Evolutionary conservation across 331 rosid species (phyloP).

Genomic region (Ulmus americana): DNA sequence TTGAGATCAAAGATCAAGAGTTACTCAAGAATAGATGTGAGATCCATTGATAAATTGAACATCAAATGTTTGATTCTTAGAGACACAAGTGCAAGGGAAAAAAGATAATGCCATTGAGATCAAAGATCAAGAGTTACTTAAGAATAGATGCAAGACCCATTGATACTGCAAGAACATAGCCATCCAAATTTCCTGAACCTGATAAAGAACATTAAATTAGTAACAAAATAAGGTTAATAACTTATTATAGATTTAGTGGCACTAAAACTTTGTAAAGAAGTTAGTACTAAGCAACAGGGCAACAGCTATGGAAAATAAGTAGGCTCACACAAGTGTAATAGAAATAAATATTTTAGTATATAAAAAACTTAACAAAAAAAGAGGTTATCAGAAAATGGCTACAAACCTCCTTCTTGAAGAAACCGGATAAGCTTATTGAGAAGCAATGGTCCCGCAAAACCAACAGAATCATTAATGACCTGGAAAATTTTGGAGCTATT

Average conservation of each 20-base stretch:
- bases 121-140: constrained; percentile 54
- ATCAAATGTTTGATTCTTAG: not conserved
- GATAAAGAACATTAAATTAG: constrained; percentile 21
- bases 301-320: not conserved
- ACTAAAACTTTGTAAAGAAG: constrained; percentile 10
- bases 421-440: constrained; percentile 81
- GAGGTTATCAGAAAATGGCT: constrained; percentile 4
- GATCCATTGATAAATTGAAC: constrained; percentile 44
- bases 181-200: constrained; percentile 62
- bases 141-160: constrained; percentile 73
- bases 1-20: constrained; percentile 25
- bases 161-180: constrained; percentile 74
- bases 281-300: constrained; percentile 10
- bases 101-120: constrained; percentile 5
- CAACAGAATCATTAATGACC: constrained; percentile 83
- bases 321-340: not conserved
- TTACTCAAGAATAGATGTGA: constrained; percentile 73
- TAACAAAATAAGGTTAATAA: not conserved
- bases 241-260: not conserved
- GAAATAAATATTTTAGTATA: not conserved
- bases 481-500: constrained; percentile 13
- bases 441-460: constrained; percentile 91
- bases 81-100: not conserved
- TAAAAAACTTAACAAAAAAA: not conserved
- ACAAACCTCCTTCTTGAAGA: constrained; percentile 87